phyloP scores from a whole-genome alignment of 352 stramenopile genomes.

The Peronospora destructor region DNA sequence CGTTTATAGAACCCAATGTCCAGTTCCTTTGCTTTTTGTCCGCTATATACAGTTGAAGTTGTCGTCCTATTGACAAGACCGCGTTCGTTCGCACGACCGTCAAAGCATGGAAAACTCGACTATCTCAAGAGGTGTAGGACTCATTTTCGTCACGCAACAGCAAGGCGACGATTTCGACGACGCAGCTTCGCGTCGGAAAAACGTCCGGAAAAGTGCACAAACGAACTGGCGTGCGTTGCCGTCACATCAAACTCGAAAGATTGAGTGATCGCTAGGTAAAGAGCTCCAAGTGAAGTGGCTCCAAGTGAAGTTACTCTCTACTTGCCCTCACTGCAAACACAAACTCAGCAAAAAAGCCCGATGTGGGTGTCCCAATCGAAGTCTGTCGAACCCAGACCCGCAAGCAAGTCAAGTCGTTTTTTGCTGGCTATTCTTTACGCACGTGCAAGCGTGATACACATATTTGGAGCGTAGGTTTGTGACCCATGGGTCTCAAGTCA shows the following conservation, averaged over 20 bases:
- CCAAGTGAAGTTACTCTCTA: no score
- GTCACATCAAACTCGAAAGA: slow-evolving; percentile 15
- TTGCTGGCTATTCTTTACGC: background rate
- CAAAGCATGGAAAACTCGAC: slow-evolving; percentile 3
- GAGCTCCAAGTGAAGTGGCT: no score
- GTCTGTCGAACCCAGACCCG: background rate
- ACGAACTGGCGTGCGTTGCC: slow-evolving; percentile 15
- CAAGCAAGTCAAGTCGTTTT: background rate
- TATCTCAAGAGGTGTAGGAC: slow-evolving; percentile 13
- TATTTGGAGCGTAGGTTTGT: slow-evolving; percentile 4
- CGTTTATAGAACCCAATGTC: no score
- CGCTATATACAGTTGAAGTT: slow-evolving; percentile 19
- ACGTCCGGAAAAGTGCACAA: slow-evolving; percentile 3
- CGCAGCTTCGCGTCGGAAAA: slow-evolving; percentile 1
- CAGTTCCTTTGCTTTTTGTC: no score
- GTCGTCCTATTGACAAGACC: slow-evolving; percentile 13
- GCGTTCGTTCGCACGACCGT: background rate
- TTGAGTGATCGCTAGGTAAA: background rate
- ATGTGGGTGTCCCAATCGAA: no score
- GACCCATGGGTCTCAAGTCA: slow-evolving; percentile 6
- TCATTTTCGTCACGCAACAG: background rate
- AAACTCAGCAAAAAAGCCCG: no score
- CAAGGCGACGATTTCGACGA: background rate
- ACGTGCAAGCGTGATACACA: slow-evolving; percentile 1
- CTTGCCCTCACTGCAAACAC: no score